These are phyloP conservation scores for Leccinum aurantiacum DNA, from an alignment of 768 basidiomycete genomes.

Conservation along the genomic window DNA sequence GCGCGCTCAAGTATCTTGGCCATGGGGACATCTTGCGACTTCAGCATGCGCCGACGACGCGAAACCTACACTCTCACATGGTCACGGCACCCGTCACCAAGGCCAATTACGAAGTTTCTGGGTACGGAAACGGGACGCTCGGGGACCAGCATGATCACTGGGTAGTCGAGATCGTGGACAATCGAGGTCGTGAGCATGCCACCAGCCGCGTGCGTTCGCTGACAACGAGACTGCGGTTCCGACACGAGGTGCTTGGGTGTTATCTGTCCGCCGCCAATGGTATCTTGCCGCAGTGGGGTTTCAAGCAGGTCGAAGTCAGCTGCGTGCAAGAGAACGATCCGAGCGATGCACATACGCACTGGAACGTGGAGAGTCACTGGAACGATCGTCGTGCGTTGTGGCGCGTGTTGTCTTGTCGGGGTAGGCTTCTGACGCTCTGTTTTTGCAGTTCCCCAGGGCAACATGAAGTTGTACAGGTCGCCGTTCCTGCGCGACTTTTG, in stretches of 20 bases:
- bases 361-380: slow-evolving; percentile 99
- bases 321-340: slow-evolving; percentile 88
- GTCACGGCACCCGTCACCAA: slow-evolving; percentile 89
- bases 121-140: slow-evolving; percentile 87
- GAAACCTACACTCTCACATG: slow-evolving; percentile 91
- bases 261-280: slow-evolving; percentile 89
- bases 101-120: slow-evolving; percentile 86
- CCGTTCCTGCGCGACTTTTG: slow-evolving; percentile 97
- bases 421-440: neutral
- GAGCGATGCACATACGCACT: slow-evolving; percentile 82
- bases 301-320: slow-evolving; percentile 96
- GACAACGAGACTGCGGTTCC: slow-evolving; percentile 86
- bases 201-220: slow-evolving; percentile 80
- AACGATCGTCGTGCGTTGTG: slow-evolving; percentile 83
- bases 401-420: neutral
- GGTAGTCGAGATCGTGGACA: slow-evolving; percentile 92
- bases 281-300: slow-evolving; percentile 95
- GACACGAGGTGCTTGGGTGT: slow-evolving; percentile 75
- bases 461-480: slow-evolving; percentile 81
- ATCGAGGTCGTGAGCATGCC: slow-evolving; percentile 61
- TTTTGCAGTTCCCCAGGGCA: slow-evolving; percentile 71
- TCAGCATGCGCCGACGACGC: slow-evolving; percentile 75
- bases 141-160: slow-evolving; percentile 92
- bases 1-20: slow-evolving; percentile 64
- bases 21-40: slow-evolving; percentile 82